Conservation (phyloP, 371 early-diverging fungal species). For the Catenaria anguillulae region DNA sequence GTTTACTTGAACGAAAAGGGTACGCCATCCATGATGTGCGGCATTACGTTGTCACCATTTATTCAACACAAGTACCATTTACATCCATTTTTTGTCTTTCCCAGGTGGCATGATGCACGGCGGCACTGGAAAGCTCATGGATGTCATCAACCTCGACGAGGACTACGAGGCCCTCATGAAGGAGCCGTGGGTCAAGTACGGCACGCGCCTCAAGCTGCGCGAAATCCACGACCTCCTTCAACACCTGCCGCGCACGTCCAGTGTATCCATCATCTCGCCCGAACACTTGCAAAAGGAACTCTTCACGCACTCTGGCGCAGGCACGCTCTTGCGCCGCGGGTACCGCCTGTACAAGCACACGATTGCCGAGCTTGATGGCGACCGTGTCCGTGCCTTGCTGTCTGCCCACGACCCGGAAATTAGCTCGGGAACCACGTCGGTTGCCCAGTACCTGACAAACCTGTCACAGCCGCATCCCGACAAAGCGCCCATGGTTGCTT, state of each 20-base stretch:
- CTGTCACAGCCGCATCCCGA: too few relatives aligned
- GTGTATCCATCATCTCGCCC: conserved; percentile 91
- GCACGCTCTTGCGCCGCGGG: conserved; percentile 88
- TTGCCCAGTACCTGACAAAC: conserved; percentile 50
- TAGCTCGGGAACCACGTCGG: conserved; percentile 48
- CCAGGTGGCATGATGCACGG: conserved; percentile 82
- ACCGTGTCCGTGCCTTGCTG: conserved; percentile 67
- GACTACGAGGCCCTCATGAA: conserved; percentile 70
- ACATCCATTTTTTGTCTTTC: too few relatives aligned
- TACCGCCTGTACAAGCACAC: conserved; percentile 62
- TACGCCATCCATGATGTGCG: too few relatives aligned
- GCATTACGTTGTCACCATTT: too few relatives aligned
- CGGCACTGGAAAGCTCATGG: conserved; percentile 79
- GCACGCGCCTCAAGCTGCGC: conserved; percentile 85
- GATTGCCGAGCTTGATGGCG: conserved; percentile 32
- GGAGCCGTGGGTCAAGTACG: conserved; percentile 90
- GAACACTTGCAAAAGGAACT: conserved; percentile 91
- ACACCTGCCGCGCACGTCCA: conserved; percentile 82
- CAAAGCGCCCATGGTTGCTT: conserved; percentile 3
- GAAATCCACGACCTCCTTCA: conserved; percentile 91
- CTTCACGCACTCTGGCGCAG: conserved; percentile 90
- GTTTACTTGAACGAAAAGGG: conserved; percentile 86
- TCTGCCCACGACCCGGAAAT: conserved; percentile 50
- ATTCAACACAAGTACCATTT: too few relatives aligned
- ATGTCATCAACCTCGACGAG: conserved; percentile 89